phyloP scores from a whole-genome alignment of 2,329 filamentous ascomycete genomes.

The Trichoderma citrinoviride region DNA sequence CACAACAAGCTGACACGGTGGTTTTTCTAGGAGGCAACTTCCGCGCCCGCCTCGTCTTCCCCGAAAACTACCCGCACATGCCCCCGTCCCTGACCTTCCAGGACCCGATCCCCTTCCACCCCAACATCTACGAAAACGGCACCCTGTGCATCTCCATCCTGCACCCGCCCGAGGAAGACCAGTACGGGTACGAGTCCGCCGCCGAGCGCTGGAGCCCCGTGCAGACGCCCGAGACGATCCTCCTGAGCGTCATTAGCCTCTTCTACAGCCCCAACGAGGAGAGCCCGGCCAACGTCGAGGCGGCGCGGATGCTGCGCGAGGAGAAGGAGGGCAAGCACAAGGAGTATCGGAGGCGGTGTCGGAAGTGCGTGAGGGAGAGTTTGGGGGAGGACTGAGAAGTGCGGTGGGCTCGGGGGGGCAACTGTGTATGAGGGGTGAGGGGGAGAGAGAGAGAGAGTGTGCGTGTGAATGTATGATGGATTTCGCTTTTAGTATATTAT shows the following conservation, averaged over 20 bases:
- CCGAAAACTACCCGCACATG: conserved; percentile 77
- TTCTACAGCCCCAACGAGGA: conserved; percentile 92
- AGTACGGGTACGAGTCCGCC: conserved; percentile 88
- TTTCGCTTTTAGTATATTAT: not conserved
- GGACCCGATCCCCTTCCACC: conserved; percentile 81
- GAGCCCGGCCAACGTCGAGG: conserved; percentile 92
- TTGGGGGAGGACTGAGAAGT: conserved; percentile 70
- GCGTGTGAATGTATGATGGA: not conserved
- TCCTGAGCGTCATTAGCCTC: conserved; percentile 89
- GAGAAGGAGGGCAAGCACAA: conserved; percentile 59
- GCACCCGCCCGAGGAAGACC: conserved; percentile 90
- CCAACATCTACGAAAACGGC: conserved; percentile 86
- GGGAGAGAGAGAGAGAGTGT: not conserved
- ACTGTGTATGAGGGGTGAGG: not conserved
- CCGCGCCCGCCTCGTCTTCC: conserved; percentile 79
- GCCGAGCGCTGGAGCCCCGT: conserved; percentile 92
- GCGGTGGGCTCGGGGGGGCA: too few relatives aligned
- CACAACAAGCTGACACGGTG: not conserved
- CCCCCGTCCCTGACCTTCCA: conserved; percentile 89
- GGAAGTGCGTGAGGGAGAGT: conserved; percentile 77
- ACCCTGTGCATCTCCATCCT: conserved; percentile 96
- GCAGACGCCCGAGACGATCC: conserved; percentile 90
- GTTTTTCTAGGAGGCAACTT: conserved; percentile 75
- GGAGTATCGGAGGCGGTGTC: conserved; percentile 76
- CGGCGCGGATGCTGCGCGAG: conserved; percentile 82